Conservation (phyloP, 805 yeast species). For the Saccharomycopsis selenospora region DNA sequence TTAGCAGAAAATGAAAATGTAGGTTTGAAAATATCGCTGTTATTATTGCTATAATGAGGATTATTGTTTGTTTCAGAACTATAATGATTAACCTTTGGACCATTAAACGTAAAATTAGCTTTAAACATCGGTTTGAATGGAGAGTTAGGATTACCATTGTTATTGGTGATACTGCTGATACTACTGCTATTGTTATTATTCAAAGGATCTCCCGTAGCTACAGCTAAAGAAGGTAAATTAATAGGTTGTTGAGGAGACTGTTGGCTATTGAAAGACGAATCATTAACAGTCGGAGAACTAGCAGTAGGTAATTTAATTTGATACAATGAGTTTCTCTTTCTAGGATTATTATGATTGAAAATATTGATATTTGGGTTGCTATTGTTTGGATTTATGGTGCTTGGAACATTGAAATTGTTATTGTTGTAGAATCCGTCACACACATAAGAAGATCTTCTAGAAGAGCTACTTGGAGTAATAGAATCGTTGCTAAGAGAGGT, state of each 20-base stretch:
- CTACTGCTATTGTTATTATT: no score
- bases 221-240: not conserved
- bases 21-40: not conserved
- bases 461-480: constrained; percentile 8
- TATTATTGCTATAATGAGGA: not conserved
- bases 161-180: no score
- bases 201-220: not conserved
- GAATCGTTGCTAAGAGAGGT: constrained; percentile 9
- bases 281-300: not conserved
- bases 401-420: constrained; percentile 7
- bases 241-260: constrained; percentile 1
- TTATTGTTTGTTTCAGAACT: not conserved
- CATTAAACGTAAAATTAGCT: not conserved
- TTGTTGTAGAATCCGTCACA: constrained; percentile 14
- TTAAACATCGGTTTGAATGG: not conserved
- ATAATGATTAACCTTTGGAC: not conserved
- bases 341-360: not conserved
- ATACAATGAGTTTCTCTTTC: not conserved
- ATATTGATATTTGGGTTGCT: not conserved
- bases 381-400: not conserved
- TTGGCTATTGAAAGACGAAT: not conserved
- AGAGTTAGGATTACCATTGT: not conserved
- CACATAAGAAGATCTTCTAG: constrained; percentile 13
- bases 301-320: not conserved
- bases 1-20: not conserved